phyloP scores from a whole-genome alignment of 805 yeast genomes.

The Wickerhamomyces kurtzmanii region DNA sequence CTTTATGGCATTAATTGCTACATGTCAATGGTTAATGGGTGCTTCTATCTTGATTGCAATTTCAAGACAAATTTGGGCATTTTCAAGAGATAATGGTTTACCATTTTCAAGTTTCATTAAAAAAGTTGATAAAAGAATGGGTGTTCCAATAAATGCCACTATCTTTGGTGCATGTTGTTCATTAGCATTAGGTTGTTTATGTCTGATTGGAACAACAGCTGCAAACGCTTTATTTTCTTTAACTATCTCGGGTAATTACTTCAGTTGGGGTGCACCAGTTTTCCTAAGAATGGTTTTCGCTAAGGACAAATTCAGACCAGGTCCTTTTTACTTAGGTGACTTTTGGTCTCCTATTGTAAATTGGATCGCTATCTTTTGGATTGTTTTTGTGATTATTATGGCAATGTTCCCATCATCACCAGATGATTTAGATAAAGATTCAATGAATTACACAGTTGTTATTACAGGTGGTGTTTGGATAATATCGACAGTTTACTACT shows the following conservation, averaged over 20 bases:
- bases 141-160: conserved; percentile 57
- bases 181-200: conserved; percentile 43
- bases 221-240: conserved; percentile 62
- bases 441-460: conserved; percentile 60
- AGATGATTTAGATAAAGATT: conserved; percentile 13
- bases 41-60: conserved; percentile 51
- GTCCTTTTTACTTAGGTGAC: conserved; percentile 52
- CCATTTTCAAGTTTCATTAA: conserved; percentile 48
- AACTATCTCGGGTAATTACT: conserved; percentile 49
- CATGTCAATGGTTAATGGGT: conserved; percentile 61
- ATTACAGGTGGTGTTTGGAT: conserved; percentile 51
- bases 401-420: conserved; percentile 46
- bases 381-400: conserved; percentile 39
- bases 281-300: conserved; percentile 41
- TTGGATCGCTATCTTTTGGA: conserved; percentile 36
- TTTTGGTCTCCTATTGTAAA: conserved; percentile 31
- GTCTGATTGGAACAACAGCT: conserved; percentile 49
- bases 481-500: conserved; percentile 38
- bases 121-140: conserved; percentile 39
- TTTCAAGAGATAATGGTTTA: conserved; percentile 70
- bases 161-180: conserved; percentile 39
- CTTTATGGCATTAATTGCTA: conserved; percentile 47
- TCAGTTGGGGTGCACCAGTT: conserved; percentile 57
- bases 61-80: conserved; percentile 67
- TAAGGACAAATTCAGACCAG: conserved; percentile 41